Conservation (phyloP, 495 filamentous ascomycete genomes). For the Talaromyces stipitatus region DNA sequence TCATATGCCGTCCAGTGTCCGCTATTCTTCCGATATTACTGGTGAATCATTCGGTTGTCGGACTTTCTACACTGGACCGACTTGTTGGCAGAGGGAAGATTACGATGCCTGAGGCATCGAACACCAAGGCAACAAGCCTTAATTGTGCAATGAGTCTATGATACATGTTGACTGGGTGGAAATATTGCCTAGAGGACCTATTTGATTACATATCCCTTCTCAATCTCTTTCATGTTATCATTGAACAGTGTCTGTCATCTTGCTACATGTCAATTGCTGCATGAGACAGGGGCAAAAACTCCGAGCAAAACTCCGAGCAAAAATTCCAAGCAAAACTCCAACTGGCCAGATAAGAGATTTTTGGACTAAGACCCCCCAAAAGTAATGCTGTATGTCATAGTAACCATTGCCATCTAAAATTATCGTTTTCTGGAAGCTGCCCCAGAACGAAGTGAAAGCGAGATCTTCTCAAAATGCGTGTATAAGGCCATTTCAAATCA, state of each 20-base stretch:
- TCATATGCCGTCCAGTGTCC: background rate
- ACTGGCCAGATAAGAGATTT: background rate
- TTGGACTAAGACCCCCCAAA: background rate
- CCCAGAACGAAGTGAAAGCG: too few relatives aligned
- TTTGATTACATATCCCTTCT: too few relatives aligned
- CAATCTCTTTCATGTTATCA: too few relatives aligned
- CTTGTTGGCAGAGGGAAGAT: background rate
- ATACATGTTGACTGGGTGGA: too few relatives aligned
- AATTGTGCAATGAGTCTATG: too few relatives aligned
- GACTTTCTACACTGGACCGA: background rate
- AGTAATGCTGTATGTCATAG: too few relatives aligned
- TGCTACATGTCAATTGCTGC: background rate
- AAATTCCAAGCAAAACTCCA: background rate
- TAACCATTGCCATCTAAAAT: too few relatives aligned
- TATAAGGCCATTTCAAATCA: background rate
- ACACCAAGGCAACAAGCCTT: background rate
- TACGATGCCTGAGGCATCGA: background rate
- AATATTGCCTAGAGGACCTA: too few relatives aligned
- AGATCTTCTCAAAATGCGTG: background rate
- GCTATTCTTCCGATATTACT: too few relatives aligned
- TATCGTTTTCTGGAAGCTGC: too few relatives aligned
- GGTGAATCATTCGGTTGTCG: background rate
- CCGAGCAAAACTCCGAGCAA: background rate
- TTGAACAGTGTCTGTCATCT: background rate
- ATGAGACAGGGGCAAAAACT: background rate